Evolutionary conservation across 176 grass and related monocot species (phyloP), one percentile per base, ranked within the genome.

Genomic region (Musa acuminata): DNA sequence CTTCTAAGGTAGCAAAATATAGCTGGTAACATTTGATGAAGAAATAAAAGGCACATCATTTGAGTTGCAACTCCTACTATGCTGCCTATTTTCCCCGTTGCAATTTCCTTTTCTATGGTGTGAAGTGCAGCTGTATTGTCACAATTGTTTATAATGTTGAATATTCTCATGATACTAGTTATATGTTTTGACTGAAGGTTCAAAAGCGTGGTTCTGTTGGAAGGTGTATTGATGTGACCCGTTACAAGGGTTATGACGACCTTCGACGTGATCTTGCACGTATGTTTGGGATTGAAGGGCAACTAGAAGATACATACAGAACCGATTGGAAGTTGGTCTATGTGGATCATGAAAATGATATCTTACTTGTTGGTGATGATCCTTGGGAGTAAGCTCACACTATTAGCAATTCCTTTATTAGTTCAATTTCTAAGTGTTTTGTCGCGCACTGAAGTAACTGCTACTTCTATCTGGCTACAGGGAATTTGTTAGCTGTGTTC

Each of bases 181-280:
- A 76, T 4, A 3, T 10, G 50, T 57, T 84, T 79, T 68, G 50
- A 78, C 68, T 87, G 79, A 85, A 98, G 94, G 96, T 99, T 83
- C 96, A 99, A 89, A 99, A 99, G 79, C 88, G 96, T 57, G 96
- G 96, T 80, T 94, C 96, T 64, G 91, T 99, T 20, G 96, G 96
- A 12, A 91, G 96, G 73, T 99, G 88, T 57, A 99, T 99, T 70
- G 96, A 99, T 69, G 84, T 99, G 65, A 99, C 91, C 52, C 74
- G 86, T 27, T 99, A 99, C 67, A 86, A 80, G 73, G 85, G 83
- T 73, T 99, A 99, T 63, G 86, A 87, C 43, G 96, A 99, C 64
- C 96, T 99, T 49, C 84, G 88, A 69, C 84, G 87, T 70, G 96
- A 99, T 79, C 86, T 99, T 21, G 96, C 91, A 57, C 85, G 86